Conservation (phyloP, 2,329 filamentous ascomycete genomes). For the Aplosporella prunicola region DNA sequence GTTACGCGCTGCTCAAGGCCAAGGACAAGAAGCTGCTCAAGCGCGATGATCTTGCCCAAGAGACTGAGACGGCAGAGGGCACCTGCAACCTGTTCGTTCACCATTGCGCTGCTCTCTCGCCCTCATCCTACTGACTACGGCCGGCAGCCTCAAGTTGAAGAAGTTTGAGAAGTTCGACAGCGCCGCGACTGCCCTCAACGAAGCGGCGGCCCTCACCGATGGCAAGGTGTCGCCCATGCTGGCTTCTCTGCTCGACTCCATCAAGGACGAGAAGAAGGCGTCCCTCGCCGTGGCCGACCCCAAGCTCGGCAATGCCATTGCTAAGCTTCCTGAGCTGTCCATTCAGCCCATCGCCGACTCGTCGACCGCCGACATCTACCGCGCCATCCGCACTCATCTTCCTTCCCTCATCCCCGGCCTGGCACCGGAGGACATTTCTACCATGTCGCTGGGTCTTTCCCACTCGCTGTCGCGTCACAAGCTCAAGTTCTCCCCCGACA, state of each 20-base stretch:
- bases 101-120: no score
- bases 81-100: conserved; percentile 70
- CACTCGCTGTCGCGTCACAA: conserved; percentile 88
- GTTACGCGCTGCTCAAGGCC: conserved; percentile 96
- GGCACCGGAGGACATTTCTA: conserved; percentile 73
- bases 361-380: conserved; percentile 78
- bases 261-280: conserved; percentile 97
- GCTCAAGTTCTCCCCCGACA: conserved; percentile 96
- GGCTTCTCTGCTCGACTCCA: conserved; percentile 67
- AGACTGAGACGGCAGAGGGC: conserved; percentile 71
- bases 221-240: conserved; percentile 91
- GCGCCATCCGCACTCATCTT: conserved; percentile 85
- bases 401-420: conserved; percentile 85
- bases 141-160: conserved; percentile 85
- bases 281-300: conserved; percentile 89
- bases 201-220: conserved; percentile 79
- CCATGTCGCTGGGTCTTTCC: conserved; percentile 91
- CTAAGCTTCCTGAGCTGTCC: conserved; percentile 79
- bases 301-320: conserved; percentile 83
- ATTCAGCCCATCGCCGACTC: conserved; percentile 78
- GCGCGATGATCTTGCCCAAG: conserved; percentile 65
- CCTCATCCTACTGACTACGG: no score
- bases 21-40: conserved; percentile 98
- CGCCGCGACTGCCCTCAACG: conserved; percentile 79
- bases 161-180: conserved; percentile 97